phyloP scores from a whole-genome alignment of 352 stramenopile species.

The Phytophthora colocasiae region DNA sequence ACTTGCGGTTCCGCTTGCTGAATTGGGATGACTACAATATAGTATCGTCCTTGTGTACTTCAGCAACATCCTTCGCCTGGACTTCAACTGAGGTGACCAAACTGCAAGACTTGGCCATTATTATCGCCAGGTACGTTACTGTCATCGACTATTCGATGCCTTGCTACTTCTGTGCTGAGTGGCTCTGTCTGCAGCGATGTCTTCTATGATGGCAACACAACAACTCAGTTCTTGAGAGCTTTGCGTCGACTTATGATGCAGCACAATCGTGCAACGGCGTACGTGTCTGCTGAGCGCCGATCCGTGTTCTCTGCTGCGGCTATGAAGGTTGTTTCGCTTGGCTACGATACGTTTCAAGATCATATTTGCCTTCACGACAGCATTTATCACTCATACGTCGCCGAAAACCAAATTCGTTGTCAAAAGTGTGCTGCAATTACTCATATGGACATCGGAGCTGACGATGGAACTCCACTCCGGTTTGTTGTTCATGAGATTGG shows the following conservation, averaged over 20 bases:
- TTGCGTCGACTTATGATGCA: slow-evolving; percentile 50
- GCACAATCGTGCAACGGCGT: slow-evolving; percentile 24
- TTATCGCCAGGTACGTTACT: slow-evolving; percentile 51
- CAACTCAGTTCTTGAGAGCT: slow-evolving; percentile 47
- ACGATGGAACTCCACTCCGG: slow-evolving; percentile 17
- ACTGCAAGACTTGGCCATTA: slow-evolving; percentile 18
- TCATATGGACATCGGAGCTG: neutral
- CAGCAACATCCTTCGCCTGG: slow-evolving; percentile 33
- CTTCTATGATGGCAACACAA: slow-evolving; percentile 67
- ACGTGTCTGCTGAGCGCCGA: slow-evolving; percentile 56
- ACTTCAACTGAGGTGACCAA: slow-evolving; percentile 23
- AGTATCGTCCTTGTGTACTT: neutral
- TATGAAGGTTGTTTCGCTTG: slow-evolving; percentile 57
- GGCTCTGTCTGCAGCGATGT: slow-evolving; percentile 54
- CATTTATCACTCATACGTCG: slow-evolving; percentile 19
- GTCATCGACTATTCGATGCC: neutral
- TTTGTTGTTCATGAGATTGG: slow-evolving; percentile 42
- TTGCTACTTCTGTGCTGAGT: neutral
- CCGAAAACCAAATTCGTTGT: slow-evolving; percentile 42
- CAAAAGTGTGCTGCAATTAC: slow-evolving; percentile 9
- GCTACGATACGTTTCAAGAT: slow-evolving; percentile 59
- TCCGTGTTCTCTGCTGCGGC: slow-evolving; percentile 63
- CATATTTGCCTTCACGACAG: slow-evolving; percentile 51
- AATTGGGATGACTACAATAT: slow-evolving; percentile 11
- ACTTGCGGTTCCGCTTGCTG: slow-evolving; percentile 33